These are phyloP conservation scores for Scedosporium dehoogii DNA, from an alignment of 2,329 filamentous ascomycete genomes.

Conservation along the genomic window DNA sequence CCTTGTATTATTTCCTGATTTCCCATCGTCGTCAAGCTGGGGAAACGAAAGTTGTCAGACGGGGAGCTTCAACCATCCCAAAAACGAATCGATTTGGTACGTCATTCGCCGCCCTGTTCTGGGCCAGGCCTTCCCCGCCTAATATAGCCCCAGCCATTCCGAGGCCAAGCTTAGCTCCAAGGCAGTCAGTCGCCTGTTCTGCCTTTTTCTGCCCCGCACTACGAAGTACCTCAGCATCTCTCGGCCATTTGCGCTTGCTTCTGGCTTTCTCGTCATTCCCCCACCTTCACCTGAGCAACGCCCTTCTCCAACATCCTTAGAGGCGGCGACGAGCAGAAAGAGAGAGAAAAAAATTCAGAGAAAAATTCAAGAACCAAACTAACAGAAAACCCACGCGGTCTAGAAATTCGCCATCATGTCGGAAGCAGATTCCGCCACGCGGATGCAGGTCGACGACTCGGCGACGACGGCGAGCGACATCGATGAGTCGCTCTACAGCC, in stretches of 20 bases:
- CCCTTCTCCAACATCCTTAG: neutral
- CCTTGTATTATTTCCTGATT: neutral
- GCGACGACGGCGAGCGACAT: slow-evolving; percentile 52
- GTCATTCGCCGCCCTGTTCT: slow-evolving; percentile 18
- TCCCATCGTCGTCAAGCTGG: slow-evolving; percentile 39
- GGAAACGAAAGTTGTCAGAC: slow-evolving; percentile 58
- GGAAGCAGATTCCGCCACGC: slow-evolving; percentile 52
- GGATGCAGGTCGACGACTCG: slow-evolving; percentile 50
- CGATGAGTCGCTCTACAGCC: slow-evolving; percentile 65
- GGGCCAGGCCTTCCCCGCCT: neutral
- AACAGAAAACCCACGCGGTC: slow-evolving; percentile 2
- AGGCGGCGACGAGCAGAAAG: neutral
- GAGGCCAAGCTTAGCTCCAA: neutral
- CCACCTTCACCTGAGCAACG: neutral
- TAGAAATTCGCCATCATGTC: slow-evolving; percentile 40
- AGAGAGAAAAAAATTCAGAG: neutral
- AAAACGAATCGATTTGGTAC: slow-evolving; percentile 54
- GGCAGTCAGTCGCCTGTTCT: neutral
- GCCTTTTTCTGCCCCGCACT: neutral
- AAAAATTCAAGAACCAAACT: neutral
- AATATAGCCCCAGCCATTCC: slow-evolving; percentile 1
- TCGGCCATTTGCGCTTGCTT: neutral
- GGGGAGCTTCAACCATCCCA: slow-evolving; percentile 46
- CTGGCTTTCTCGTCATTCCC: neutral
- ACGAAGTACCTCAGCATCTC: neutral